Percentiles rank a stretch among this genome's conserved stretches.
Evolutionary conservation across 352 stramenopile genomes (phyloP).

Genomic region (Phytopythium vexans): DNA sequence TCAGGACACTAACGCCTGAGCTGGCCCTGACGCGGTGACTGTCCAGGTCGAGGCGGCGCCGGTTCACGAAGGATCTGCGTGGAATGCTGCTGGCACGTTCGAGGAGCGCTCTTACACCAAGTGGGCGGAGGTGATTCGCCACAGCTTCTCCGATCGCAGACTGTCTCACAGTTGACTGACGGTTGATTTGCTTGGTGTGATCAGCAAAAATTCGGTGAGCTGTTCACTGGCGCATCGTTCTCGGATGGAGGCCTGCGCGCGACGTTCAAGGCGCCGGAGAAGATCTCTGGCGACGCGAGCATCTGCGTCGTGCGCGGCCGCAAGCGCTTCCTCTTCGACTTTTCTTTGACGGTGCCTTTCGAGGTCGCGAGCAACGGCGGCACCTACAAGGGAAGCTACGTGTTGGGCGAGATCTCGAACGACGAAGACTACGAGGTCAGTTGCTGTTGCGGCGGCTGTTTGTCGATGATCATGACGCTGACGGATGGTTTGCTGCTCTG

Average conservation of each 20-base stretch:
- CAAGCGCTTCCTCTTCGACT: constrained; percentile 89
- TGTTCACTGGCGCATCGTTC: constrained; percentile 44
- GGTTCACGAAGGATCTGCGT: constrained; percentile 81
- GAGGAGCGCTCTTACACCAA: constrained; percentile 87
- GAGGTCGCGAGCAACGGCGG: constrained; percentile 51
- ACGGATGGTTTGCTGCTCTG: not conserved
- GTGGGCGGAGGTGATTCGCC: constrained; percentile 54
- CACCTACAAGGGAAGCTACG: constrained; percentile 62
- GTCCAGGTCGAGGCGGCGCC: constrained; percentile 9
- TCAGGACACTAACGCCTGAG: not conserved
- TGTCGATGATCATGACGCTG: not conserved
- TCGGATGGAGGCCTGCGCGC: constrained; percentile 35
- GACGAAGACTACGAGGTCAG: constrained; percentile 84
- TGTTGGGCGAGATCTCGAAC: constrained; percentile 84
- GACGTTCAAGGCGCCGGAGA: constrained; percentile 59
- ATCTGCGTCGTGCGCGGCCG: constrained; percentile 87
- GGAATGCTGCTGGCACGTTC: constrained; percentile 92
- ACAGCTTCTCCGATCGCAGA: not conserved
- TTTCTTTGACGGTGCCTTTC: constrained; percentile 72
- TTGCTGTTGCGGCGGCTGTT: not conserved
- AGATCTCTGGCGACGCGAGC: constrained; percentile 81
- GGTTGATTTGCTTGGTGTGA: not conserved
- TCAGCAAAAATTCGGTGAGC: constrained; percentile 53
- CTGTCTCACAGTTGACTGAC: not conserved
- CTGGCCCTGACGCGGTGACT: not conserved